Conservation (phyloP, 495 filamentous ascomycete species). For the Lasiosphaeria miniovina region DNA sequence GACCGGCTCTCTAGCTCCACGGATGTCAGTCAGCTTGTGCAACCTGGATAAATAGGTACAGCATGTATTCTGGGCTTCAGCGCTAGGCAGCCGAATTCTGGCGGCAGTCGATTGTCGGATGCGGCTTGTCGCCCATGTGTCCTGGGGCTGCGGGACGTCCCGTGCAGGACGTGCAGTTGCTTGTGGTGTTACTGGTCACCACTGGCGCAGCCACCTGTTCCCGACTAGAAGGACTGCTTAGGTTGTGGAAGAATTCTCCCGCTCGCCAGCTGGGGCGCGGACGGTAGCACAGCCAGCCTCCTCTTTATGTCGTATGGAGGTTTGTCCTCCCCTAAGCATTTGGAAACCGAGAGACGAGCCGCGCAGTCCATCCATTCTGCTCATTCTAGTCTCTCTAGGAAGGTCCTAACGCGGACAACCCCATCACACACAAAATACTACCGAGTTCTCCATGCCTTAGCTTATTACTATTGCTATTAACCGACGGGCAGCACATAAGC, state of each 20-base stretch:
- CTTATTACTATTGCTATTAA: background rate
- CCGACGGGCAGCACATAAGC: background rate
- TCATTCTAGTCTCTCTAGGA: no score
- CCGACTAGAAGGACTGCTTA: no score
- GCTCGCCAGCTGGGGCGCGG: background rate
- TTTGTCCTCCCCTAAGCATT: background rate
- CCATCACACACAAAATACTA: no score
- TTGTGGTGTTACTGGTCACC: background rate
- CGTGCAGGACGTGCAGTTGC: background rate
- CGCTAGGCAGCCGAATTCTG: background rate
- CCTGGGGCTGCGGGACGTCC: background rate
- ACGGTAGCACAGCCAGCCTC: background rate
- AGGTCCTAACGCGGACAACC: no score
- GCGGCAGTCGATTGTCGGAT: background rate
- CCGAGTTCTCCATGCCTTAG: background rate
- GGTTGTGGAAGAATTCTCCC: conserved; percentile 1
- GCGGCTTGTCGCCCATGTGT: no score
- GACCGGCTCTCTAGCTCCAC: no score
- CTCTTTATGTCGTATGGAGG: background rate
- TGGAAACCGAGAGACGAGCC: background rate
- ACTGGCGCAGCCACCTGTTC: no score
- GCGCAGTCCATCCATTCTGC: no score
- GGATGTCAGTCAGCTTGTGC: background rate
- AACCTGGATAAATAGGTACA: background rate
- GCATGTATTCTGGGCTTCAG: background rate